Evolutionary conservation across 208 protist genomes (phyloP).

Genomic region (Porcisia hertigi): DNA sequence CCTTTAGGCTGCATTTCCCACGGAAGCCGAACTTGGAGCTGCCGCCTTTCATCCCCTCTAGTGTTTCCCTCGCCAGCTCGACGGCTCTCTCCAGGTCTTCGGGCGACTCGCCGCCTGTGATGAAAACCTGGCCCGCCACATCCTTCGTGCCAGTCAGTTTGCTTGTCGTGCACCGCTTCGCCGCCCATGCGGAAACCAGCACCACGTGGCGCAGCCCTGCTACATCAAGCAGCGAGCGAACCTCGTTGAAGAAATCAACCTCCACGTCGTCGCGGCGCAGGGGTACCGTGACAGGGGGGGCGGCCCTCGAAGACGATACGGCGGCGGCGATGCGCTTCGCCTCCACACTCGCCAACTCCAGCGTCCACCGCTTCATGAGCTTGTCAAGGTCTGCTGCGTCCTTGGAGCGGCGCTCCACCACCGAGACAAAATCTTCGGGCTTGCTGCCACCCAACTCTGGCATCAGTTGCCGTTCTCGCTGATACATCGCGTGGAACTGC

Average conservation of each 20-base stretch:
- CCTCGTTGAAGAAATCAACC: slow-evolving; percentile 59
- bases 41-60: slow-evolving; percentile 70
- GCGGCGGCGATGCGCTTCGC: slow-evolving; percentile 40
- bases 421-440: slow-evolving; percentile 59
- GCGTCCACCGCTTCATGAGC: slow-evolving; percentile 46
- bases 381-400: slow-evolving; percentile 61
- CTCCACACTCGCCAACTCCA: slow-evolving; percentile 54
- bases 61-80: slow-evolving; percentile 32
- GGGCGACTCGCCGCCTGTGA: slow-evolving; percentile 49
- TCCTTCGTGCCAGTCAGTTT: slow-evolving; percentile 28
- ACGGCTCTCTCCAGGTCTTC: slow-evolving; percentile 40
- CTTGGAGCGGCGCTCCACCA: slow-evolving; percentile 47
- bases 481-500: slow-evolving; percentile 62
- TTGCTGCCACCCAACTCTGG: slow-evolving; percentile 61
- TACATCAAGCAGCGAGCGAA: slow-evolving; percentile 37
- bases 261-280: slow-evolving; percentile 73
- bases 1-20: slow-evolving; percentile 66
- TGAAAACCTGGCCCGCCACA: slow-evolving; percentile 63
- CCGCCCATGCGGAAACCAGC: slow-evolving; percentile 64
- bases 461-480: slow-evolving; percentile 61
- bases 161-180: slow-evolving; percentile 19
- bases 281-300: slow-evolving; percentile 14
- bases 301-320: neutral
- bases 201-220: slow-evolving; percentile 36
- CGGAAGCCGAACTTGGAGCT: slow-evolving; percentile 75